Conservation (phyloP, 2,329 filamentous ascomycete species). For the Teratosphaeria epicoccoides region DNA sequence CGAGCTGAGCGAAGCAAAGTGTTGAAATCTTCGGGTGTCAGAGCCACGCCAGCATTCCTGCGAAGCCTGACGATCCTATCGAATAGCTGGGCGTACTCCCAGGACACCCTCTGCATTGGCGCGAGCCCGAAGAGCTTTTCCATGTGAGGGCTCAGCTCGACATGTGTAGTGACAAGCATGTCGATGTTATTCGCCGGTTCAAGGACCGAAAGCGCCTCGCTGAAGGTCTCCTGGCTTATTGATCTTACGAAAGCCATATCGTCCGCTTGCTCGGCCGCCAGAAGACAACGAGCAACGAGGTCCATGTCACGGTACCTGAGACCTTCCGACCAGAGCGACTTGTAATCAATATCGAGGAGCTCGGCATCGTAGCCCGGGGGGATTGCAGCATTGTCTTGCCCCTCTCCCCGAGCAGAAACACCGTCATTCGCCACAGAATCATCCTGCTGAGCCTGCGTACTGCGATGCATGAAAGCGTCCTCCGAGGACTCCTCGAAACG, state of each 20-base stretch:
- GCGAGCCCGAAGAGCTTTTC: conserved; percentile 33
- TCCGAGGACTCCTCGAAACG: neutral
- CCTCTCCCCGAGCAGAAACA: neutral
- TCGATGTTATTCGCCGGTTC: conserved; percentile 46
- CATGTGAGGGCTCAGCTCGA: conserved; percentile 40
- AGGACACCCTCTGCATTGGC: conserved; percentile 29
- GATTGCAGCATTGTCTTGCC: neutral
- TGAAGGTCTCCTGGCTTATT: conserved; percentile 48
- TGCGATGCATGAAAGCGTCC: neutral
- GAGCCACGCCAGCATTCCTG: conserved; percentile 23
- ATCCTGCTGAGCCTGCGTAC: neutral
- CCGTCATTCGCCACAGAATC: neutral
- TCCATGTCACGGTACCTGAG: conserved; percentile 14
- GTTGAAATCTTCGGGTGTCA: conserved; percentile 41
- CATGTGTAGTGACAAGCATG: conserved; percentile 37
- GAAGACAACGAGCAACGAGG: conserved; percentile 17
- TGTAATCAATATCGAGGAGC: conserved; percentile 17
- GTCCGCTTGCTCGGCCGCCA: conserved; percentile 12
- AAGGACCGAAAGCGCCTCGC: conserved; percentile 52
- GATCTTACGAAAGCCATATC: conserved; percentile 20
- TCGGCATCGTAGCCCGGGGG: conserved; percentile 1
- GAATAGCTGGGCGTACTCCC: conserved; percentile 30
- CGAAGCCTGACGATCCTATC: conserved; percentile 30
- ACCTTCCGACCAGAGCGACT: conserved; percentile 12
- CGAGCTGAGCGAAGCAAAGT: conserved; percentile 44